Base-by-base conservation (phyloP, 139 green algal species). In the Raphidocelis subcapitata region DNA sequence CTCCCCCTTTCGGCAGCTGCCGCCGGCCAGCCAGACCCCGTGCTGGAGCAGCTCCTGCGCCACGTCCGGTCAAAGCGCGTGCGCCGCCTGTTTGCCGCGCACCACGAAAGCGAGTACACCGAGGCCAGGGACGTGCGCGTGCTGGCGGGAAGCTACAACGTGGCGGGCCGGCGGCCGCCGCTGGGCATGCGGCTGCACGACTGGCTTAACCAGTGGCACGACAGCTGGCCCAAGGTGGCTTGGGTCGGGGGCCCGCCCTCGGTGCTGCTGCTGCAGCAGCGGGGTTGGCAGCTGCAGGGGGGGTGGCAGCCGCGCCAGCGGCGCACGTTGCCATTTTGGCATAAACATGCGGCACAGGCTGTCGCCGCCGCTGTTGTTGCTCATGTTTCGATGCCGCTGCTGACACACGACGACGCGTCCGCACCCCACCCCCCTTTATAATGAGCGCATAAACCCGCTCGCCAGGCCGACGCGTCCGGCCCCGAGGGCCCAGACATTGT, bases 91-190 rank as follows among this genome's bases (percentile, higher is more conserved):
- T 90, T 87, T 29, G 81, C 81, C 32, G 24, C 36, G 0, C 63
- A 68, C 5, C 32, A 63, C 10, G 12, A 69, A 15, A 41, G 37
- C 1, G 62, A 75, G 16, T 88, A 89, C 62, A 83, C 62, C 3
- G 62, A 85, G 24, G 64, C 35, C 31, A 56, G 78, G 3, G 49
- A 81, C 21, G n/a, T 86, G 3, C 32, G 63, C 0, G 44, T 83
- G 5, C 69, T 77, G 77, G 76, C 68, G 15, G 85, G 81, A 3
- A 91, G 82, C 10, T 95, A 88, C 73, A 95, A 95, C 68, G 84
- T 91, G 3, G 90, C 88, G 52, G 90, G 90, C 16, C 85, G 88
- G 46, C 80, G 76, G 66, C 86, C 90, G 5, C 80, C 81, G 0
- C 46, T 41, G 3, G 74, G 72, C 15, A 37, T 90, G 16, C 68